These are phyloP conservation scores for Macrocystidia cucumis DNA, from an alignment of 1,284 basidiomycete species.

Conservation along the genomic window DNA sequence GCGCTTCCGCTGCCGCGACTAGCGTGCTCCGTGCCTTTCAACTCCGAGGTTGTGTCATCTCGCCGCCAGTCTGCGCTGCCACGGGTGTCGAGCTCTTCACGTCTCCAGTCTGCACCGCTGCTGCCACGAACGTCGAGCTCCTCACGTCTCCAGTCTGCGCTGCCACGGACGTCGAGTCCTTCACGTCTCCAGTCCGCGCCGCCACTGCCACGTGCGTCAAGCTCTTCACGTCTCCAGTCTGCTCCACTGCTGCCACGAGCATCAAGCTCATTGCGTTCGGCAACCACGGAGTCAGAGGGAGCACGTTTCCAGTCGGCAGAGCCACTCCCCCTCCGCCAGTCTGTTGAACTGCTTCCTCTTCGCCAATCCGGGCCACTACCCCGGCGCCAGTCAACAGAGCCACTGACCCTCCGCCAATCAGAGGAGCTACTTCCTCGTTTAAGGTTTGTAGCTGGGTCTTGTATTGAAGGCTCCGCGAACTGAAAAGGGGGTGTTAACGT, in stretches of 20 bases:
- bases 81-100: conserved; percentile 2
- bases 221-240: conserved; percentile 7
- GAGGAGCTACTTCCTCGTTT: too few relatives aligned
- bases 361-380: too few relatives aligned
- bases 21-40: conserved; percentile 1
- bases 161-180: conserved; percentile 1
- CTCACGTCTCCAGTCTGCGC: conserved; percentile 13
- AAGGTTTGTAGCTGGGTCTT: too few relatives aligned
- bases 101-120: conserved; percentile 6
- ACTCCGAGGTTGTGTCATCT: too few relatives aligned
- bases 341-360: too few relatives aligned
- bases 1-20: conserved; percentile 9
- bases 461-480: too few relatives aligned
- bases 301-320: conserved; percentile 13
- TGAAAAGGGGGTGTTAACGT: too few relatives aligned
- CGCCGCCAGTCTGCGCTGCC: conserved; percentile 1
- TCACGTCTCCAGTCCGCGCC: conserved; percentile 5
- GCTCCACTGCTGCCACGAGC: conserved; percentile 2
- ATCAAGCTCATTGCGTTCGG: too few relatives aligned
- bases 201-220: conserved; percentile 2
- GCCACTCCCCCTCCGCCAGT: too few relatives aligned
- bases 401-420: too few relatives aligned
- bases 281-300: too few relatives aligned
- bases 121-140: conserved; percentile 5
- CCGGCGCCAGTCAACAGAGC: too few relatives aligned